Percentiles rank a stretch among this genome's conserved stretches.
Conservation (phyloP, 169 alveolate species). For the Eimeria necatrix region DNA sequence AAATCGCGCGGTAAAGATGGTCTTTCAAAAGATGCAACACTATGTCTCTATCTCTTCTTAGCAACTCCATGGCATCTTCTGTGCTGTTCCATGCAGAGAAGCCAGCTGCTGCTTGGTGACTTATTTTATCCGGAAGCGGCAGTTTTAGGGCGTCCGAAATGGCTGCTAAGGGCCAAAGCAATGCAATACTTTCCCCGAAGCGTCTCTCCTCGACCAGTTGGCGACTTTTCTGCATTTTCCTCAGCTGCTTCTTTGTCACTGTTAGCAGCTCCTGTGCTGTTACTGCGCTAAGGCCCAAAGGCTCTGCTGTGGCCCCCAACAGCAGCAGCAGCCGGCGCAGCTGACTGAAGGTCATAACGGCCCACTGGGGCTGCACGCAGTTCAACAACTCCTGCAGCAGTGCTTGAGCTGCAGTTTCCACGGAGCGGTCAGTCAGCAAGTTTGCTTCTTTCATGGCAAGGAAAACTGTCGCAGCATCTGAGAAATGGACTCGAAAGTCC, state of each 20-base stretch:
- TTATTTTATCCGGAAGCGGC: conserved; percentile 41
- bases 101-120: background rate
- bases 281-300: conserved; percentile 26
- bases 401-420: conserved; percentile 45
- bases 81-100: background rate
- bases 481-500: background rate
- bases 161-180: conserved; percentile 61
- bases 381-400: conserved; percentile 18
- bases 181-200: conserved; percentile 28
- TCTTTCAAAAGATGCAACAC: conserved; percentile 22
- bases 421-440: background rate
- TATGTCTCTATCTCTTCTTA: conserved; percentile 56
- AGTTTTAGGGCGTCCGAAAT: conserved; percentile 41
- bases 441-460: conserved; percentile 47
- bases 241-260: conserved; percentile 23
- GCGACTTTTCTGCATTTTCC: conserved; percentile 26
- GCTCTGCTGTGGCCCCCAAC: conserved; percentile 56
- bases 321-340: conserved; percentile 56
- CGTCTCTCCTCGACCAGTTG: background rate
- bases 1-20: background rate
- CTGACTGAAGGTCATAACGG: conserved; percentile 19
- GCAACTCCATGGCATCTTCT: background rate
- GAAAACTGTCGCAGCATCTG: conserved; percentile 31
- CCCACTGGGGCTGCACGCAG: conserved; percentile 60
- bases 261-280: conserved; percentile 59